Base-by-base conservation (phyloP, 371 early-diverging fungal species). In the Syncephalis plumigaleata region DNA sequence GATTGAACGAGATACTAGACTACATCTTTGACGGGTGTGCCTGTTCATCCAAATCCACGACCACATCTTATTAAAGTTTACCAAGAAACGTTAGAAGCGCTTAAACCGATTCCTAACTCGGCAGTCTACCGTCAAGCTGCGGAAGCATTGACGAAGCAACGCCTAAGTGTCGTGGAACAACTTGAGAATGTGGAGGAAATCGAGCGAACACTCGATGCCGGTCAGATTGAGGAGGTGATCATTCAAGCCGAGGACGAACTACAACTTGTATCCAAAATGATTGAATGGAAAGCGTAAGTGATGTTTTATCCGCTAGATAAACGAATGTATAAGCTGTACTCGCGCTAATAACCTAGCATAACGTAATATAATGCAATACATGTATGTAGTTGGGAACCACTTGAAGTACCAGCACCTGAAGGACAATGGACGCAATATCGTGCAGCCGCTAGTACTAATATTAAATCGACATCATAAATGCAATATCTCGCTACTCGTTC, bases 191-290 rank as follows among this genome's bases (percentile, higher is more conserved):
- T 84, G 39, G 49, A 55, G 25, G 70, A 75, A 58, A 86, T 91
- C 51, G 94, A 91, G 65, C 52, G 70, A 50, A 58, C 72, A 50
- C 66, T 91, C 46, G 69, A 68, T 53, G 73, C 68, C 36, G 91
- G 91, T 39, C 86, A 88, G 67, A 83, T 93, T 55, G 94, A 93
- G 62, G 89, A 93, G 70, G 63, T 93, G 13, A 81, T 91, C 47
- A 55, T 65, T 42, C 87, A 84, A 59, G 92, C 92, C 9, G 71
- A 87, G 54, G 87, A 84, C 36, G 94, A 93, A 62, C 70, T 81
- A 50, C 72, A 69, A 53, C 62, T 93, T 46, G 69, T 84, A 23
- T 63, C 56, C 50, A 79, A 83, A 64, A 81, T 93, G 78, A 78
- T 78, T 50, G 82, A 86, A 68, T 84, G 82, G 81, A 87, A 84